These are phyloP conservation scores for Akanthomyces dipterigenus DNA, from an alignment of 2,329 filamentous ascomycete genomes.

Conservation along the genomic window DNA sequence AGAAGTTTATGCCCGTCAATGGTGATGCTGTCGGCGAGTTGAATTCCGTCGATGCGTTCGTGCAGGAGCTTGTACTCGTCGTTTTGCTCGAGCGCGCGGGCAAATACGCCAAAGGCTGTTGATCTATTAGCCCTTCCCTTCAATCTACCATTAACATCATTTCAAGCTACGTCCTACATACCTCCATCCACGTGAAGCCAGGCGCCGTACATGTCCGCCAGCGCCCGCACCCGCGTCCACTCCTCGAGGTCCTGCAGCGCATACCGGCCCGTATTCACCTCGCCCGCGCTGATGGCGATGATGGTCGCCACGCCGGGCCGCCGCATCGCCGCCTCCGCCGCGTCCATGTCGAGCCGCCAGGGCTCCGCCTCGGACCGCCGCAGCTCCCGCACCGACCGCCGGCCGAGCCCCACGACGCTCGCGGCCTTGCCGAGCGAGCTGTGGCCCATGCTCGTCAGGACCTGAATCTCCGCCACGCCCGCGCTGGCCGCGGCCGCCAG, in stretches of 20 bases:
- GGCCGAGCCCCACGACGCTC: slow-evolving; percentile 71
- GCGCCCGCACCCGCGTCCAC: slow-evolving; percentile 53
- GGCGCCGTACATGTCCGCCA: slow-evolving; percentile 67
- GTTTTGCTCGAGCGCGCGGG: slow-evolving; percentile 52
- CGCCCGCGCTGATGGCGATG: slow-evolving; percentile 73
- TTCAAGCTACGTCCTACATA: slow-evolving; percentile 22
- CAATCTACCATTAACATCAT: too few species aligned
- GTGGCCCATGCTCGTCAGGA: slow-evolving; percentile 77
- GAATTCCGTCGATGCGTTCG: slow-evolving; percentile 53
- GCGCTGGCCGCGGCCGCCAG: slow-evolving; percentile 57
- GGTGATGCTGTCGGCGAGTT: slow-evolving; percentile 81
- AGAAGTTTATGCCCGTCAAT: slow-evolving; percentile 88
- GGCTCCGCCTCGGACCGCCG: slow-evolving; percentile 43
- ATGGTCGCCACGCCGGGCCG: slow-evolving; percentile 57
- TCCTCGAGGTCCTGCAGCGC: slow-evolving; percentile 53
- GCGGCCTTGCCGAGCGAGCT: slow-evolving; percentile 81
- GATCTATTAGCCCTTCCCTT: slow-evolving; percentile 1
- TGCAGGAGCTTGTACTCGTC: slow-evolving; percentile 50
- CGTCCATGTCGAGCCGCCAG: slow-evolving; percentile 63
- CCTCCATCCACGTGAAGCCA: slow-evolving; percentile 88
- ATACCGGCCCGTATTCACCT: slow-evolving; percentile 86
- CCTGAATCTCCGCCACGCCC: slow-evolving; percentile 60
- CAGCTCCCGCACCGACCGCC: slow-evolving; percentile 59
- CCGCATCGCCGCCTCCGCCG: slow-evolving; percentile 54
- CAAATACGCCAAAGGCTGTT: slow-evolving; percentile 77